Conservation (phyloP, 345 rosid species). For the Eucalyptus melliodora region DNA sequence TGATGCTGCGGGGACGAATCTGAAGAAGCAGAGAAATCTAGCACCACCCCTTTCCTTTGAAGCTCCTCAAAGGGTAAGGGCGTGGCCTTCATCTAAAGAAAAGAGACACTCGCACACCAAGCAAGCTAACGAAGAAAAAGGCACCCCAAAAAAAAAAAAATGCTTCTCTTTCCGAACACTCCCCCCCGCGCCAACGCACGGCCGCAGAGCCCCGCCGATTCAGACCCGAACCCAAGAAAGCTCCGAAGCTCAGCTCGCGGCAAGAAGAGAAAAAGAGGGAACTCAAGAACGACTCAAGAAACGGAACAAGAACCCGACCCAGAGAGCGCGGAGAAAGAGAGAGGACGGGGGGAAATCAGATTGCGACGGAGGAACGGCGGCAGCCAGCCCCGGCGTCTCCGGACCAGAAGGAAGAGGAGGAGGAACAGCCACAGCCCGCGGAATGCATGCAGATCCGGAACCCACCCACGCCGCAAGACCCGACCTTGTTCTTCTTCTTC, state of each 20-base stretch:
- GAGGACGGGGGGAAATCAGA: background rate
- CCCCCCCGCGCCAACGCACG: background rate
- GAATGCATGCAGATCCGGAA: conserved; percentile 1
- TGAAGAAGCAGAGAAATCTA: conserved; percentile 30
- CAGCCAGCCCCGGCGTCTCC: background rate
- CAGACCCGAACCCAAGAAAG: background rate
- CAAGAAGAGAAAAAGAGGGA: background rate
- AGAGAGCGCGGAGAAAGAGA: background rate
- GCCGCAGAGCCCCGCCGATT: background rate
- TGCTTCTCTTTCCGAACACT: background rate
- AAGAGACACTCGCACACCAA: background rate
- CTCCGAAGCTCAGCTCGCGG: background rate
- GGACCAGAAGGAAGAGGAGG: background rate
- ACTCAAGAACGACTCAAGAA: background rate
- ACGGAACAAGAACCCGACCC: background rate
- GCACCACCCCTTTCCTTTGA: conserved; percentile 62
- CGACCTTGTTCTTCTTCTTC: background rate
- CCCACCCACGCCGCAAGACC: background rate
- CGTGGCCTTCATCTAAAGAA: conserved; percentile 52
- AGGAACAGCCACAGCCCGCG: background rate
- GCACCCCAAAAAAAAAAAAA: background rate
- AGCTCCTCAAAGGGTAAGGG: conserved; percentile 67
- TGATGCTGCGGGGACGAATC: conserved; percentile 10
- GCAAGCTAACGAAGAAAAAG: background rate
- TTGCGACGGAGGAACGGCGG: background rate